Conservation (phyloP, 768 basidiomycete genomes). For the Mrakia hoshinonis region DNA sequence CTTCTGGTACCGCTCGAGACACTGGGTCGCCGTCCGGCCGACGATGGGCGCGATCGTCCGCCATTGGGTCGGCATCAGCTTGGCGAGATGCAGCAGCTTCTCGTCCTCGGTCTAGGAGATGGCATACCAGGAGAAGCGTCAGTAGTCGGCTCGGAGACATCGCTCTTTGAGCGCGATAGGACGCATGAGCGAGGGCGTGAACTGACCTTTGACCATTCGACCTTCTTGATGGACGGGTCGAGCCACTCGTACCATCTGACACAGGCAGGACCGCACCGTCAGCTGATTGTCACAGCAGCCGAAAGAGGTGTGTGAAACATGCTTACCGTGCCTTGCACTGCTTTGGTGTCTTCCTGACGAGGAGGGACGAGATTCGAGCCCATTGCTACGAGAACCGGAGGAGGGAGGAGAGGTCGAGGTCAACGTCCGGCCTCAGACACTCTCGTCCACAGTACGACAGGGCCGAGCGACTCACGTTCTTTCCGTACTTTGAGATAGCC, state of each 20-base stretch:
- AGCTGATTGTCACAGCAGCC: not conserved
- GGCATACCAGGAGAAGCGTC: not conserved
- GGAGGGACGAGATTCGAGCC: conserved; percentile 94
- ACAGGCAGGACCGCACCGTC: not conserved
- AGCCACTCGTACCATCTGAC: conserved; percentile 91
- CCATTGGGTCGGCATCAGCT: conserved; percentile 99
- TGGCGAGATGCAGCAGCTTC: conserved; percentile 92
- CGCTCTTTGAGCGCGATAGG: not conserved
- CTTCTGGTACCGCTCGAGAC: conserved; percentile 96
- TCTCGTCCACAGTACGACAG: not conserved
- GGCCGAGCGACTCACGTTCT: conserved; percentile 38
- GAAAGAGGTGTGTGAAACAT: not conserved
- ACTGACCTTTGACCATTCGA: conserved; percentile 94
- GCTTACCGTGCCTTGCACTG: conserved; percentile 66
- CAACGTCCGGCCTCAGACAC: not conserved
- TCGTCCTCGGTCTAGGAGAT: conserved; percentile 82
- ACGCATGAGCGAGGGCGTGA: conserved; percentile 7
- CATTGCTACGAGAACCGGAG: conserved; percentile 42
- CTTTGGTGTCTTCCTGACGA: conserved; percentile 97
- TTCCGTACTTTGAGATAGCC: conserved; percentile 58
- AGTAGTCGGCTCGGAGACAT: not conserved
- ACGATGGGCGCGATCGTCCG: conserved; percentile 97
- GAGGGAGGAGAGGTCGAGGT: conserved; percentile 4
- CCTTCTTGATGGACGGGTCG: conserved; percentile 98
- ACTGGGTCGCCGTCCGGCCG: conserved; percentile 93